Base-by-base conservation (phyloP, 352 stramenopile species). In the Globisporangium camurandrum region DNA sequence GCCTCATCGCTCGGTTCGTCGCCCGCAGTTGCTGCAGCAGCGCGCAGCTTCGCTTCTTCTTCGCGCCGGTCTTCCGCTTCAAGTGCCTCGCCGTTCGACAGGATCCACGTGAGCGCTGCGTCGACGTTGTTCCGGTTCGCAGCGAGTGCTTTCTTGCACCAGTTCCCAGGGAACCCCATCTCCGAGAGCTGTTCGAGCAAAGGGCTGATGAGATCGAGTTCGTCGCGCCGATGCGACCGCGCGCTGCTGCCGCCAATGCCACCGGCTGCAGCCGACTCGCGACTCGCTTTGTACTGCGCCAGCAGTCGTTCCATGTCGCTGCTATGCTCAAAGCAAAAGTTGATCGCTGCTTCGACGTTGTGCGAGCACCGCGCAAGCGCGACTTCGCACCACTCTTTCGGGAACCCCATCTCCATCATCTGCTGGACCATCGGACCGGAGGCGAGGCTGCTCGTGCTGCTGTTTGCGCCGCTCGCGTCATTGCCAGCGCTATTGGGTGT, bases 381-480 rank as follows among this genome's bases (percentile, higher is more conserved):
- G 24, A 94, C 81, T 52, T 96, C 84, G 59, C 87, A 96, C 87
- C 86, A 96, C 51, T 96, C 86, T 49, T 92, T 91, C 10, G 87
- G 84, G 46, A 96, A 95, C 24, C 87, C 87, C 84, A 96, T 96
- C 47, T 96, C 87, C 86, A 96, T 94, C 86, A 96, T 96, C 59
- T 95, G 84, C 55, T 93, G 84, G 14, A 91, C 79, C 67, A 93
- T 86, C 27, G 79, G 71, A 14, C 76, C 81, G 3, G 73, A 66
- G 12, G 66, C 57, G 16, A 49, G 24, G 14, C 63, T 67, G 14
- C 69, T 59, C 10, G 60, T 42, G 47, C 62, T 58, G 17, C 56
- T 48, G 28, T 28, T 33, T 22, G 74, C 58, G n/a, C 56, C 46
- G 28, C 31, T 33, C 23, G 74, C 56, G 16, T 14, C 55, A 47